A percentile compares a stretch with the other conserved stretches of the same genome.
These are phyloP conservation scores for Saccharomycopsis hybrid DNA, from an alignment of 1,139 yeast species.

Conservation along the genomic window DNA sequence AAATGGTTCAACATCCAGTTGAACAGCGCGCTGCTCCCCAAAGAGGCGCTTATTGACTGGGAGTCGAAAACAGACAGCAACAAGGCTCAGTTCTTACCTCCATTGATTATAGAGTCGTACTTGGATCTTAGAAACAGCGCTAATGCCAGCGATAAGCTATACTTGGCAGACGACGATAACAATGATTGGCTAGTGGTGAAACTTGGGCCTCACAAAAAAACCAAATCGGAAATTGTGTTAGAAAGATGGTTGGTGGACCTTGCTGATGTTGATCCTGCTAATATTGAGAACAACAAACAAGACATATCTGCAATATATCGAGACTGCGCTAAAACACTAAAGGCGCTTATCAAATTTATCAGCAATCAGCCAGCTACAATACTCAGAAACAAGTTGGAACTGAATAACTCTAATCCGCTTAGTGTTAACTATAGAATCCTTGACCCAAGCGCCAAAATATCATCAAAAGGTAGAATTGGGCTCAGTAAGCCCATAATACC, in stretches of 20 bases:
- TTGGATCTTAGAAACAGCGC: constrained; percentile 59
- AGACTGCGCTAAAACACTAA: neutral
- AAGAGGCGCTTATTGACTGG: constrained; percentile 6
- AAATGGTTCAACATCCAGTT: constrained; percentile 9
- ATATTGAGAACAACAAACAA: neutral
- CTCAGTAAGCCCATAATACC: constrained; percentile 12
- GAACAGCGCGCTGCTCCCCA: constrained; percentile 1
- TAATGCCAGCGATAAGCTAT: constrained; percentile 53
- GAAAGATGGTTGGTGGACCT: constrained; percentile 91
- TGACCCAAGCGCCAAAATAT: constrained; percentile 11
- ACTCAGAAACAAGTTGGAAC: constrained; percentile 1
- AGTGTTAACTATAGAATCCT: constrained; percentile 11
- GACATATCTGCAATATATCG: constrained; percentile 1
- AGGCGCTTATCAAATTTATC: neutral
- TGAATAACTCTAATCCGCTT: neutral
- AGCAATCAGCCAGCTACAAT: constrained; percentile 9
- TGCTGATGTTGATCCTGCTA: constrained; percentile 25
- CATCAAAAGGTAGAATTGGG: constrained; percentile 17
- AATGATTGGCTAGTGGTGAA: constrained; percentile 39
- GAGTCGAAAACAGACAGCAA: neutral
- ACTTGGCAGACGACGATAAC: constrained; percentile 47
- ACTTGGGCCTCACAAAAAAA: constrained; percentile 35
- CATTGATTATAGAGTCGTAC: constrained; percentile 78
- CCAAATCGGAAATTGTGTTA: constrained; percentile 72
- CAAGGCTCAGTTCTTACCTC: constrained; percentile 39